phyloP scores from a whole-genome alignment of 1,139 yeast species.

The Martiniozyma asiatica region DNA sequence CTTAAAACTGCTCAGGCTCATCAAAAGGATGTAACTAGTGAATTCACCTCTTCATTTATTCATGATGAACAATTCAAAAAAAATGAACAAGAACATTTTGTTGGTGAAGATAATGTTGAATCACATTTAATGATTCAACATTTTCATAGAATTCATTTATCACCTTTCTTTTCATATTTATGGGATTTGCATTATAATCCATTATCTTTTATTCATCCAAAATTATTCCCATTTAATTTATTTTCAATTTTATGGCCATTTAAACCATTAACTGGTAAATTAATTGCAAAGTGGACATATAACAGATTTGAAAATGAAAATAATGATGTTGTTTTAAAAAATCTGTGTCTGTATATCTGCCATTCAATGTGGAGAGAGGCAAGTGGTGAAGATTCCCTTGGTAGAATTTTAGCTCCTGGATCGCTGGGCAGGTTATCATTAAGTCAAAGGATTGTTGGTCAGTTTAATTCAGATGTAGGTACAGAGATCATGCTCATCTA shows the following conservation, averaged over 20 bases:
- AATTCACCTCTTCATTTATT: no score
- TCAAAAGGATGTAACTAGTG: slow-evolving; percentile 1
- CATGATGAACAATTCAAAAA: no score
- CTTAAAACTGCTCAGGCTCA: slow-evolving; percentile 7
- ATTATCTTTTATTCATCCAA: no score
- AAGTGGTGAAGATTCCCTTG: slow-evolving; percentile 25
- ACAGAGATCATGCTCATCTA: slow-evolving; percentile 42
- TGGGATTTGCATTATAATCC: no score
- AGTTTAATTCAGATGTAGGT: slow-evolving; percentile 5
- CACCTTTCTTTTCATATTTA: no score
- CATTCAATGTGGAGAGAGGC: slow-evolving; percentile 27
- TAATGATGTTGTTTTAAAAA: slow-evolving; percentile 28
- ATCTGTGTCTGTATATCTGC: slow-evolving; percentile 30
- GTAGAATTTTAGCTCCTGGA: slow-evolving; percentile 40
- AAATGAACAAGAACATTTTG: no score
- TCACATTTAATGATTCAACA: no score
- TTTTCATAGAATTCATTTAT: no score
- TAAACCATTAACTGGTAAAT: slow-evolving; percentile 33
- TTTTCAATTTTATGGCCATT: background rate
- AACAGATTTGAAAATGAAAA: slow-evolving; percentile 34
- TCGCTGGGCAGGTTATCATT: slow-evolving; percentile 69
- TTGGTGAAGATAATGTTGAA: no score
- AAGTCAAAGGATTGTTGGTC: slow-evolving; percentile 41
- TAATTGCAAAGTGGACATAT: slow-evolving; percentile 32
- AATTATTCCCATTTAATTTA: no score